Percentiles rank a stretch among this genome's conserved stretches.
These are phyloP conservation scores for Microascus cirrosus DNA, from an alignment of 2,329 filamentous ascomycete genomes.

Conservation along the genomic window DNA sequence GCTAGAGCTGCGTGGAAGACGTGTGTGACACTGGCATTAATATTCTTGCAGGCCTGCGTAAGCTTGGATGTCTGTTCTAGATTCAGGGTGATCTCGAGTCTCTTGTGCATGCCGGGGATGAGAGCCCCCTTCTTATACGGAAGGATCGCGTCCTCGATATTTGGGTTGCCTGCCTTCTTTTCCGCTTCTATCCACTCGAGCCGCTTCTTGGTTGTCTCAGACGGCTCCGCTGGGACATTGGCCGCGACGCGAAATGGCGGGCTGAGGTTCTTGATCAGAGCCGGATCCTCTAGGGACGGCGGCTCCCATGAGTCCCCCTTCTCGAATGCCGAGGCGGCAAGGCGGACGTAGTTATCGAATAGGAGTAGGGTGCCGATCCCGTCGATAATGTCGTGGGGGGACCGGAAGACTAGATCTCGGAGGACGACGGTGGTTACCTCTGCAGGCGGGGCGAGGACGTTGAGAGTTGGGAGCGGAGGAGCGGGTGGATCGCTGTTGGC, in stretches of 20 bases:
- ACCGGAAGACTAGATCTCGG: conserved; percentile 22
- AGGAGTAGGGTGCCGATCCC: conserved; percentile 24
- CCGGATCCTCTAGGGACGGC: conserved; percentile 10
- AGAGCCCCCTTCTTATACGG: conserved; percentile 10
- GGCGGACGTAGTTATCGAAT: conserved; percentile 16
- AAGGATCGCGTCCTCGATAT: conserved; percentile 7
- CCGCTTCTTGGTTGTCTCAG: conserved; percentile 7
- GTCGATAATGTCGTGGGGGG: conserved; percentile 26
- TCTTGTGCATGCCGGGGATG: conserved; percentile 13
- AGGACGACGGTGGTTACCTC: conserved; percentile 6
- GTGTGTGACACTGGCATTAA: conserved; percentile 16
- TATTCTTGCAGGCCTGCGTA: conserved; percentile 8
- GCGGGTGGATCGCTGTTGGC: conserved; percentile 22
- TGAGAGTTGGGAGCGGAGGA: conserved; percentile 19
- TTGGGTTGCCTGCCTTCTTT: background rate
- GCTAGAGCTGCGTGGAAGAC: conserved; percentile 20
- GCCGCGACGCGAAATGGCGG: conserved; percentile 16
- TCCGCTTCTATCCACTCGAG: conserved; percentile 7
- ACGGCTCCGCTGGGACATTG: conserved; percentile 8
- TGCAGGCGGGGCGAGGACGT: conserved; percentile 13
- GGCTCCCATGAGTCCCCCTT: conserved; percentile 5
- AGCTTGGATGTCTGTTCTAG: conserved; percentile 10
- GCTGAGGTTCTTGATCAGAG: conserved; percentile 13
- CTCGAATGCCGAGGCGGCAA: conserved; percentile 12
- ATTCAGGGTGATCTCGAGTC: conserved; percentile 11